Percentiles rank a stretch among this genome's conserved stretches.
These are phyloP conservation scores for Pseudoperonospora humuli DNA, from an alignment of 352 stramenopile genomes.

Conservation along the genomic window DNA sequence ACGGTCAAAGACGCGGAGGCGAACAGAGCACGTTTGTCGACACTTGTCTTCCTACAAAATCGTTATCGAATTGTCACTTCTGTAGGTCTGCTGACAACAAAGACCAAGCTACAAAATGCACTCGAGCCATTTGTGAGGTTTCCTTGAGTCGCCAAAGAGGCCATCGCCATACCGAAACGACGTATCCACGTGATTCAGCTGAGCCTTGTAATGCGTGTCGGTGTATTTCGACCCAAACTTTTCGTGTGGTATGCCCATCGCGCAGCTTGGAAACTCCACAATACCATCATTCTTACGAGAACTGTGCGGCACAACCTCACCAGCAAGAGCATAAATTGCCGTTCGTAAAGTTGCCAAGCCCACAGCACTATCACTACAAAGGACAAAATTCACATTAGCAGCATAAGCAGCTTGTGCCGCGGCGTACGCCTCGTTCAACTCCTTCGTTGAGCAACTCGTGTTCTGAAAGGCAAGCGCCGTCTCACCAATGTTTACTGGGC, in stretches of 20 bases:
- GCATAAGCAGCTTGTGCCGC: conserved; percentile 23
- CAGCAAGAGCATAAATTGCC: conserved; percentile 25
- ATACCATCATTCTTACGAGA: conserved; percentile 34
- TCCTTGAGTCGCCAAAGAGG: conserved; percentile 37
- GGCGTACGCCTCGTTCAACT: conserved; percentile 18
- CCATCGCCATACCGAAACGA: conserved; percentile 53
- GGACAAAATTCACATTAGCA: conserved; percentile 18
- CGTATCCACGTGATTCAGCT: conserved; percentile 53
- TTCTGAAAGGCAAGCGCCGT: conserved; percentile 29
- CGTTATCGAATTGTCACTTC: too few relatives aligned
- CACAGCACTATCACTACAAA: conserved; percentile 29
- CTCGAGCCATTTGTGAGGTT: conserved; percentile 66
- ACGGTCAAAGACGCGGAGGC: too few relatives aligned
- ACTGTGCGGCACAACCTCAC: conserved; percentile 23
- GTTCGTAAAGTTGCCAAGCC: conserved; percentile 28
- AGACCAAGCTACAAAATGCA: conserved; percentile 46
- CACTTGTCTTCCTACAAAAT: too few relatives aligned
- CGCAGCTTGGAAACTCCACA: conserved; percentile 46
- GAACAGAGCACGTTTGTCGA: too few relatives aligned
- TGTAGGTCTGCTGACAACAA: too few relatives aligned
- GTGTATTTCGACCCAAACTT: conserved; percentile 32
- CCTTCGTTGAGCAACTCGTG: conserved; percentile 10
- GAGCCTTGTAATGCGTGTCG: conserved; percentile 32
- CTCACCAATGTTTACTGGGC: conserved; percentile 27
- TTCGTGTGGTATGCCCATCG: conserved; percentile 18